Percentiles rank a stretch among this genome's conserved stretches.
These are phyloP conservation scores for Cyberlindnera euphorbiiphila DNA, from an alignment of 805 yeast species.

Conservation along the genomic window DNA sequence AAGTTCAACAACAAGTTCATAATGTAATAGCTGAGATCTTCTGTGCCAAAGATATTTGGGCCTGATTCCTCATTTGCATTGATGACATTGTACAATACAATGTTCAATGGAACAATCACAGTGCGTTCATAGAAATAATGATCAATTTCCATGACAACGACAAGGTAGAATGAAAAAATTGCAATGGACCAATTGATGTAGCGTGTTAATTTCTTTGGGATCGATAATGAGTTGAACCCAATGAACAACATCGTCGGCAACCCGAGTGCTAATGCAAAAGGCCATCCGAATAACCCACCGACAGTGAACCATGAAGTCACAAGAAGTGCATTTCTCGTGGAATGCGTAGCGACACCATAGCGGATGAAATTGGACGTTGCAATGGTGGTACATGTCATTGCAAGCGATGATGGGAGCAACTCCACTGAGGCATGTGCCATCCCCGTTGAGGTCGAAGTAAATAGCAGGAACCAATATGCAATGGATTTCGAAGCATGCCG, in stretches of 20 bases:
- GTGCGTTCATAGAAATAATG: slow-evolving; percentile 56
- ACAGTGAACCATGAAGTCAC: slow-evolving; percentile 44
- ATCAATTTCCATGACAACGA: slow-evolving; percentile 44
- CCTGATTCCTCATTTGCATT: slow-evolving; percentile 64
- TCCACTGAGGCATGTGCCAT: slow-evolving; percentile 86
- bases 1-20: slow-evolving; percentile 71
- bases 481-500: slow-evolving; percentile 16
- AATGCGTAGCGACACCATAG: slow-evolving; percentile 20
- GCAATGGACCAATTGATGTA: slow-evolving; percentile 25
- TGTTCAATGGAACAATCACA: slow-evolving; percentile 74
- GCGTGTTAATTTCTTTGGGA: slow-evolving; percentile 11
- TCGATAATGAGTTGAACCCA: slow-evolving; percentile 10
- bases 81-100: slow-evolving; percentile 77
- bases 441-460: slow-evolving; percentile 67
- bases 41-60: slow-evolving; percentile 87
- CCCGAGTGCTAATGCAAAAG: slow-evolving; percentile 67
- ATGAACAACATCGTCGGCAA: slow-evolving; percentile 40
- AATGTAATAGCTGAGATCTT: slow-evolving; percentile 70
- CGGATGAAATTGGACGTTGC: slow-evolving; percentile 39
- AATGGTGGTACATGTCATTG: slow-evolving; percentile 49
- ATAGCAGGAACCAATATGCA: slow-evolving; percentile 60
- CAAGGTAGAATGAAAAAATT: slow-evolving; percentile 24
- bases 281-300: slow-evolving; percentile 92
- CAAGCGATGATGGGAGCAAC: slow-evolving; percentile 79
- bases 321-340: slow-evolving; percentile 23